Conservation (phyloP, 2,329 filamentous ascomycete species). For the Neofusicoccum umdonicola region DNA sequence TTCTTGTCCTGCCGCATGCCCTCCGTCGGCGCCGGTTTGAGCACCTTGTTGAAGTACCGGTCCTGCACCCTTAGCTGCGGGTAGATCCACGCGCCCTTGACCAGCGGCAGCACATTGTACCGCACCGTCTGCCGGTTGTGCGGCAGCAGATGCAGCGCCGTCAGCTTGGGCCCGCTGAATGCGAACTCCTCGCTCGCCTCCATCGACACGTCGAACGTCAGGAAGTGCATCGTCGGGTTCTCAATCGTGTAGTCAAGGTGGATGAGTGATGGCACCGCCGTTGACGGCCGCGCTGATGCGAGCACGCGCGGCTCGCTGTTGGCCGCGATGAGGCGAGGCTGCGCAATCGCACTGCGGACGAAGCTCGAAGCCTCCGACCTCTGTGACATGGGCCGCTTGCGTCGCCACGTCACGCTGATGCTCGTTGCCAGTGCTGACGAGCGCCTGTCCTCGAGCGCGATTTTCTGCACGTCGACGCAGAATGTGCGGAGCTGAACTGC, state of each 20-base stretch:
- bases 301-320: conserved; percentile 85
- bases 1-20: conserved; percentile 59
- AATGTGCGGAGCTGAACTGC: conserved; percentile 72
- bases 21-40: conserved; percentile 77
- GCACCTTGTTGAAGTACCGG: conserved; percentile 87
- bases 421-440: conserved; percentile 71
- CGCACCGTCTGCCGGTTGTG: conserved; percentile 71
- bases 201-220: conserved; percentile 90
- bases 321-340: conserved; percentile 77
- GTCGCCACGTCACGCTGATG: conserved; percentile 75
- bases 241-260: conserved; percentile 70
- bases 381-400: conserved; percentile 38
- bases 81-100: conserved; percentile 63
- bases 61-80: conserved; percentile 78
- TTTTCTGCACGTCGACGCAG: conserved; percentile 70
- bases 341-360: conserved; percentile 59
- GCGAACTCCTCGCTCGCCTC: conserved; percentile 90
- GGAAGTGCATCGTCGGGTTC: conserved; percentile 90
- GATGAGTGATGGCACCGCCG: conserved; percentile 25
- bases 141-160: conserved; percentile 76
- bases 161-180: conserved; percentile 84
- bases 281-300: conserved; percentile 43
- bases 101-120: conserved; percentile 70
- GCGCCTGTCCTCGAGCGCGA: conserved; percentile 76
- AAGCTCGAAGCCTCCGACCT: conserved; percentile 29